Percentiles rank a stretch among this genome's conserved stretches.
phyloP scores from a whole-genome alignment of 371 early-diverging fungal species.

The Mortierella sp. region DNA sequence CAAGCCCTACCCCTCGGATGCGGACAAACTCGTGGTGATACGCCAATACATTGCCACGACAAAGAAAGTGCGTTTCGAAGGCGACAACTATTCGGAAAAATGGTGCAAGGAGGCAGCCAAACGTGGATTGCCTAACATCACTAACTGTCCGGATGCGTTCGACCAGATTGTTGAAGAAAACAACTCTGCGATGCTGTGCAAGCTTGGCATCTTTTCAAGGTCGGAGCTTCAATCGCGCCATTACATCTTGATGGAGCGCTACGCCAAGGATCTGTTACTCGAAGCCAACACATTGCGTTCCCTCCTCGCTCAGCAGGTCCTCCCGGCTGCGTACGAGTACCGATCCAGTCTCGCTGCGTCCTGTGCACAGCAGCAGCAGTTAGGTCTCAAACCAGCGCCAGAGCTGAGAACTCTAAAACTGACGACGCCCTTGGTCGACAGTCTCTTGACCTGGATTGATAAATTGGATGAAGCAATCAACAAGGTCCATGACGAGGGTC shows the following conservation, averaged over 20 bases:
- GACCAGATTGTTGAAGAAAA: constrained; percentile 72
- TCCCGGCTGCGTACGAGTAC: constrained; percentile 90
- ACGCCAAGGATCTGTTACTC: constrained; percentile 92
- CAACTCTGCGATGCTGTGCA: constrained; percentile 80
- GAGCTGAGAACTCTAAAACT: constrained; percentile 76
- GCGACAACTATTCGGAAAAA: constrained; percentile 89
- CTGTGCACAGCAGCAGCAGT: constrained; percentile 5
- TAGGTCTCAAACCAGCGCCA: constrained; percentile 66
- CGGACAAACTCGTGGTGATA: constrained; percentile 89
- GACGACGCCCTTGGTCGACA: constrained; percentile 67
- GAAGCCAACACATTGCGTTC: constrained; percentile 90
- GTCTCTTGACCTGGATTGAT: constrained; percentile 64
- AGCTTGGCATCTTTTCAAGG: constrained; percentile 84
- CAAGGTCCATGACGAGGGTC: constrained; percentile 61
- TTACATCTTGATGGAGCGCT: constrained; percentile 93
- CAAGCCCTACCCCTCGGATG: constrained; percentile 77
- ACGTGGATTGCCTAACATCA: constrained; percentile 94
- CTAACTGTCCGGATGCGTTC: constrained; percentile 88
- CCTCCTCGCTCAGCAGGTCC: constrained; percentile 83
- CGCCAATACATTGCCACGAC: constrained; percentile 81
- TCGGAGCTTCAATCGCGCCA: constrained; percentile 90
- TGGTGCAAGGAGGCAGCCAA: constrained; percentile 81
- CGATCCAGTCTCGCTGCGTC: constrained; percentile 86
- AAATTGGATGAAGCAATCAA: constrained; percentile 70
- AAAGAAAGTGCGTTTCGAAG: constrained; percentile 94